Evolutionary conservation across 306 rosid genomes (phyloP).

Genomic region (Begonia masoniana): DNA sequence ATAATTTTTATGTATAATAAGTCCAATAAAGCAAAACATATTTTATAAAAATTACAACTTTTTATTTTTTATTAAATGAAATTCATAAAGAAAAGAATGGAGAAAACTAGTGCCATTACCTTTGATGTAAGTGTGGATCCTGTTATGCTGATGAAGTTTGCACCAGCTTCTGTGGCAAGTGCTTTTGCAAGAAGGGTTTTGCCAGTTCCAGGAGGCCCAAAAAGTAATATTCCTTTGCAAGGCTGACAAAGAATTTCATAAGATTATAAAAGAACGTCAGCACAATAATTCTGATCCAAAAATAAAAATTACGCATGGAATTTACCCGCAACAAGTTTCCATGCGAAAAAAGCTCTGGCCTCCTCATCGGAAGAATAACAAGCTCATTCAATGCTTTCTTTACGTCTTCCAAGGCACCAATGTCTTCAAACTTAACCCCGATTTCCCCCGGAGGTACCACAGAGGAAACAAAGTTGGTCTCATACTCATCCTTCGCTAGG

Average conservation of each 20-base stretch:
- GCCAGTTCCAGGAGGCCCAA: slow-evolving; percentile 99
- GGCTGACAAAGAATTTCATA: slow-evolving; percentile 44
- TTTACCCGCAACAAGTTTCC: slow-evolving; percentile 93
- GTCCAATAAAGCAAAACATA: too few relatives aligned
- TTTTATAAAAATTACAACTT: too few relatives aligned
- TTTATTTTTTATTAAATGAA: too few relatives aligned
- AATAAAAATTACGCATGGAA: too few relatives aligned
- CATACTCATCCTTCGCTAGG: slow-evolving; percentile 92
- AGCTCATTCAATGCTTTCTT: slow-evolving; percentile 83
- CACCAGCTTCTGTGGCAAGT: slow-evolving; percentile 95
- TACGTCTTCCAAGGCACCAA: slow-evolving; percentile 95
- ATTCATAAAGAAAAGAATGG: too few relatives aligned
- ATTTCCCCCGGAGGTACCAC: slow-evolving; percentile 95
- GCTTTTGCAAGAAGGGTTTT: slow-evolving; percentile 99
- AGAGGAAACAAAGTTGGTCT: slow-evolving; percentile 80
- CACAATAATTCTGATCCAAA: too few relatives aligned
- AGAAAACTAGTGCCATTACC: slow-evolving; percentile 22
- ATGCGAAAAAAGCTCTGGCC: slow-evolving; percentile 86
- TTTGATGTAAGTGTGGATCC: slow-evolving; percentile 96
- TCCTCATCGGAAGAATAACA: slow-evolving; percentile 93
- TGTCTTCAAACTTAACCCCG: slow-evolving; percentile 89
- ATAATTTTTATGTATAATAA: too few relatives aligned
- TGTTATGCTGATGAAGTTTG: slow-evolving; percentile 91
- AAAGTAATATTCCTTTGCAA: slow-evolving; percentile 92
- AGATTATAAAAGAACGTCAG: too few relatives aligned